Evolutionary conservation across 768 basidiomycete species (phyloP), one percentile per base, ranked within the genome.

Genomic region (Boletus eberwhitei): DNA sequence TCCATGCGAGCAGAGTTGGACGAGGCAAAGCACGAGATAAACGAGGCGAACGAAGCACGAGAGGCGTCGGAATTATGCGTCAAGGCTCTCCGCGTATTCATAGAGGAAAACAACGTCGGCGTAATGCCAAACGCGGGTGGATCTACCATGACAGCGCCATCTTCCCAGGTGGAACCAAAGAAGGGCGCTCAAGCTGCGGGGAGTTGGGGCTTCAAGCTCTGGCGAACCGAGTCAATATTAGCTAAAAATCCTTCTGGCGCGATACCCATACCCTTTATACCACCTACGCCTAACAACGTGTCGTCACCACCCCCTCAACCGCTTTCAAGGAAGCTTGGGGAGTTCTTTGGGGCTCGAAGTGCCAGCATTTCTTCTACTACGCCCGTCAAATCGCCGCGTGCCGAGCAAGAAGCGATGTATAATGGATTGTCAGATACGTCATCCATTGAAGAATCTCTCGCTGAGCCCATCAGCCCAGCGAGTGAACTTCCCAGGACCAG

Each of bases 11-110:
- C 76, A 22, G 82, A 88, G 51, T 69, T 94, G 17, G 84, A 86
- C 34, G 81, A 79, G 31, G 76, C 80, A 17, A 82, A 81, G 61
- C 79, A 82, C 56, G 88, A 92, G 54, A 73, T 96, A 43, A 75
- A 66, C 37, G 93, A 96, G 64, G 78, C 85, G 1, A 86, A 82
- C 57, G 95, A 98, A 70, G 92, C 90, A 3, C 78, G 85, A 45
- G 86, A 92, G 64, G 95, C 95, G 4, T 90, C 88, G 35, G 93
- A 98, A 60, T 81, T 81, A 1, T 94, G 92, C 66, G 84, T 90
- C 59, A 84, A 82, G 51, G 90, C 88, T 0, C 75, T 98, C 40
- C 79, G 93, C 36, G 87, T 85, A 53, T 98, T 88, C 66, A 91
- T 92, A 59, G 82, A 81, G 21, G 84, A 90, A 59, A 84, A 86